phyloP scores from a whole-genome alignment of 78 protist species.

The Pigoraptor vietnamica region DNA sequence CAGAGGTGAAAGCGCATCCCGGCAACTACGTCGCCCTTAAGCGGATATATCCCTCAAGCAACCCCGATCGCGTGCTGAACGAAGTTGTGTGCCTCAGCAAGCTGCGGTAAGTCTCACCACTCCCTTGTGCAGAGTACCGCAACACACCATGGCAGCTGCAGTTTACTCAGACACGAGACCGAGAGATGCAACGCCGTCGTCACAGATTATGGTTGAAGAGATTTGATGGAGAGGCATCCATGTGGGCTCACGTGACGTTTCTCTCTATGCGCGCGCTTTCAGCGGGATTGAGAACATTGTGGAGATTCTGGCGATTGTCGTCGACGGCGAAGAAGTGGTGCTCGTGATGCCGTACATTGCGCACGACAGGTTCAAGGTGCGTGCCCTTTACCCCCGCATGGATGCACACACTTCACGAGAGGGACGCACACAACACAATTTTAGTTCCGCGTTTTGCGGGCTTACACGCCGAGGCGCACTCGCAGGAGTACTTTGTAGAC shows the following conservation, averaged over 20 bases:
- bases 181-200: too few species aligned
- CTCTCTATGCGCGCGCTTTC: background rate
- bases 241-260: background rate
- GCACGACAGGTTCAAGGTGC: background rate
- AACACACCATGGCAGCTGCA: too few species aligned
- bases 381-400: background rate
- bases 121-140: too few species aligned
- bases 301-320: background rate
- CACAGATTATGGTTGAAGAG: too few species aligned
- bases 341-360: background rate
- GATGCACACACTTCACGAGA: background rate
- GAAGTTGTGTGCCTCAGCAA: background rate
- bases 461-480: background rate
- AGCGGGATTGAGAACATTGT: background rate
- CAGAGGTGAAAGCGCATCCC: background rate
- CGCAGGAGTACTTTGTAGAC: background rate
- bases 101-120: background rate
- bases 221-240: too few species aligned
- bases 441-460: background rate
- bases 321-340: background rate
- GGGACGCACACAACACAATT: background rate
- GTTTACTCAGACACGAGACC: too few species aligned
- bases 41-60: background rate
- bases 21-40: background rate
- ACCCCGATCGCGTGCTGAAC: background rate